phyloP scores from a whole-genome alignment of 2,329 filamentous ascomycete genomes.

The Cladophialophora yegresii region DNA sequence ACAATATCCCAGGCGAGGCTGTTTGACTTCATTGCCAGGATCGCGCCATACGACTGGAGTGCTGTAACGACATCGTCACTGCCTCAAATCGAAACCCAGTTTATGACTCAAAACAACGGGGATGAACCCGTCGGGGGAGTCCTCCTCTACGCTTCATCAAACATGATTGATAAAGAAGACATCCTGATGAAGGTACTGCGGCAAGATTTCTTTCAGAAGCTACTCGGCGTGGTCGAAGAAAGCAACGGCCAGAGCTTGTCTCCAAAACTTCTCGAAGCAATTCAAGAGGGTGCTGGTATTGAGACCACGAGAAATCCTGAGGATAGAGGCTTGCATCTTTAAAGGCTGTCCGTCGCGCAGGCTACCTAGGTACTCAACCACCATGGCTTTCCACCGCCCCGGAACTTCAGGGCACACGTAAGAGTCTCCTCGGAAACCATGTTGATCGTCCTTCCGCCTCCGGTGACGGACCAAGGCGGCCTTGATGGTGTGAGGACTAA shows the following conservation, averaged over 20 bases:
- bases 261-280: constrained; percentile 29
- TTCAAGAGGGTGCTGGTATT: constrained; percentile 34
- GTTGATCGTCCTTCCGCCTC: background rate
- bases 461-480: background rate
- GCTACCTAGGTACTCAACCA: background rate
- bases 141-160: constrained; percentile 32
- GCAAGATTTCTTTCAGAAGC: constrained; percentile 36
- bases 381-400: background rate
- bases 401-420: background rate
- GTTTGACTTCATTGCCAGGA: constrained; percentile 59
- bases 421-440: background rate
- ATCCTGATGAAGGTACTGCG: constrained; percentile 36
- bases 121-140: constrained; percentile 32
- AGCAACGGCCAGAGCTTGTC: constrained; percentile 28
- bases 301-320: constrained; percentile 13
- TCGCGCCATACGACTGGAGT: constrained; percentile 58
- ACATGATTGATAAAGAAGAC: constrained; percentile 36
- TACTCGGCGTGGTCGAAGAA: constrained; percentile 32
- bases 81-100: constrained; percentile 53
- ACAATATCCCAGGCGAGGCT: constrained; percentile 63
- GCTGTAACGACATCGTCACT: constrained; percentile 55
- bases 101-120: constrained; percentile 36
- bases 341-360: background rate
- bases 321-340: constrained; percentile 19
- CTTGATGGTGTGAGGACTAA: background rate